Evolutionary conservation across 352 stramenopile genomes (phyloP).

Genomic region (Phytophthora fragariae): DNA sequence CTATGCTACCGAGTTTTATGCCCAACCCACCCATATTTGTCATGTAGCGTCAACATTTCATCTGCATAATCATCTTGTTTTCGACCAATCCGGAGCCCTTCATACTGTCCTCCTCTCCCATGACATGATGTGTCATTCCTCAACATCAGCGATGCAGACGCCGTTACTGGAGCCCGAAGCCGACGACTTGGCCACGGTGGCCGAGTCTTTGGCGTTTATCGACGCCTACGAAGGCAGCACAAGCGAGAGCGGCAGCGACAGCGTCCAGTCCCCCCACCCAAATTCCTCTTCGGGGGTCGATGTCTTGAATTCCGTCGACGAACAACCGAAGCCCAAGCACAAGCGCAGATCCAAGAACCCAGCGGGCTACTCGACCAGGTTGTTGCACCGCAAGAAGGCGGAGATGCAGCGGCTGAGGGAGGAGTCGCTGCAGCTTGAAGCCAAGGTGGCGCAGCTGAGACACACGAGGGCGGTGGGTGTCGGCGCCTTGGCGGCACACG

Average conservation of each 20-base stretch:
- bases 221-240: constrained; percentile 31
- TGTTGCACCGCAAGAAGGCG: constrained; percentile 43
- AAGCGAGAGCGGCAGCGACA: constrained; percentile 18
- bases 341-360: constrained; percentile 30
- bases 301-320: neutral
- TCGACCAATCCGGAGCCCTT: constrained; percentile 5
- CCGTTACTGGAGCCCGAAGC: constrained; percentile 23
- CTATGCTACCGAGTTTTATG: neutral
- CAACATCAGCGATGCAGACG: constrained; percentile 10
- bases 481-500: constrained; percentile 13
- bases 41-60: constrained; percentile 2
- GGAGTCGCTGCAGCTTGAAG: constrained; percentile 25
- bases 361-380: constrained; percentile 33
- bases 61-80: constrained; percentile 30
- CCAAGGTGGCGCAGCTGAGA: constrained; percentile 25
- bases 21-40: neutral
- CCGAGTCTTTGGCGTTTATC: constrained; percentile 43
- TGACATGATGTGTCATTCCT: neutral
- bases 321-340: constrained; percentile 16
- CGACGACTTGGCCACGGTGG: constrained; percentile 34
- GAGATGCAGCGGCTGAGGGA: constrained; percentile 36
- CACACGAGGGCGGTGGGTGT: constrained; percentile 11
- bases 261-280: constrained; percentile 1
- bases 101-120: too few relatives aligned
- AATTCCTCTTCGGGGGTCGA: neutral